Percentiles rank a stretch among this genome's conserved stretches.
These are phyloP conservation scores for Tuber aestivum DNA, from an alignment of 495 filamentous ascomycete species.

Conservation along the genomic window DNA sequence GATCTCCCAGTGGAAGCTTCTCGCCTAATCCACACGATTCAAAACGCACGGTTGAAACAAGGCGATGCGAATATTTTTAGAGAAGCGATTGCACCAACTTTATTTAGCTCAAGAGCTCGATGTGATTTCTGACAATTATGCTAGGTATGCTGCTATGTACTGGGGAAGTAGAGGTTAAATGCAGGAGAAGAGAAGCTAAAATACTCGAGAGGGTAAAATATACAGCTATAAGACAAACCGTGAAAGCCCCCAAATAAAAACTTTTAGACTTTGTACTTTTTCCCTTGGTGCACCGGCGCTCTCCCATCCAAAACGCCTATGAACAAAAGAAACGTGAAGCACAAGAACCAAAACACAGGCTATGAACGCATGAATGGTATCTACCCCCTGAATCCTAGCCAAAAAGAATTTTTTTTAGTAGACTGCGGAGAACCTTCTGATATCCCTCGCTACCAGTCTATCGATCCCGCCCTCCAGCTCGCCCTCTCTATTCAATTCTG, in stretches of 20 bases:
- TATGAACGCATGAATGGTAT: neutral
- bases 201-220: neutral
- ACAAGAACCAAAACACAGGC: neutral
- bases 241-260: neutral
- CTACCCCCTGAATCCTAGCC: neutral
- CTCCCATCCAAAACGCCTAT: neutral
- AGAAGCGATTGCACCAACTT: neutral
- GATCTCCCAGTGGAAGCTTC: neutral
- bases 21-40: neutral
- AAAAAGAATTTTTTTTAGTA: constrained; percentile 25
- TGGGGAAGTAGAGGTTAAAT: neutral
- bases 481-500: constrained; percentile 29
- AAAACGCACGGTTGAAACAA: neutral
- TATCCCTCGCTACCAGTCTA: constrained; percentile 31
- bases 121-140: neutral
- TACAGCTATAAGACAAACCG: neutral
- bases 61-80: neutral
- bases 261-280: neutral
- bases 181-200: constrained; percentile 1
- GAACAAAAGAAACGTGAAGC: neutral
- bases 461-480: constrained; percentile 37
- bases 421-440: constrained; percentile 32
- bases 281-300: neutral
- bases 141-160: neutral
- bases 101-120: neutral